phyloP scores from a whole-genome alignment of 495 filamentous ascomycete genomes.

The Friedmanniomyces endolithicus region DNA sequence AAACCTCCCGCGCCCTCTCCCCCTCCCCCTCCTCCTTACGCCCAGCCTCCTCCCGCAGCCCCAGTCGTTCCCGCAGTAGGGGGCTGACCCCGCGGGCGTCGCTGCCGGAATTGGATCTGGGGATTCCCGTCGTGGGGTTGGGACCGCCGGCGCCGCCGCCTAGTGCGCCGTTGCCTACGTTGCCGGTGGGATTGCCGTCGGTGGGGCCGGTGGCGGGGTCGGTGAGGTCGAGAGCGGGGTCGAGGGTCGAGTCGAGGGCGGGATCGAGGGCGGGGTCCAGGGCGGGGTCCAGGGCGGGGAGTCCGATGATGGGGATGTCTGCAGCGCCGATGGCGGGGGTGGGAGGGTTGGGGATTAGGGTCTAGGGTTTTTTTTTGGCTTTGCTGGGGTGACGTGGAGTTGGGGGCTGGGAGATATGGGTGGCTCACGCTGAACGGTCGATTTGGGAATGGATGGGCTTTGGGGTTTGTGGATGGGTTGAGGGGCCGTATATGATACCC shows the following conservation, averaged over 20 bases:
- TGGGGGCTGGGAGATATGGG: too few relatives aligned
- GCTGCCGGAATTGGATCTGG: slow-evolving; percentile 18
- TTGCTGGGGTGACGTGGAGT: too few relatives aligned
- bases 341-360: slow-evolving; percentile 1
- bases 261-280: neutral
- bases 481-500: too few relatives aligned
- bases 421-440: too few relatives aligned
- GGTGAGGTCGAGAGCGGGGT: too few relatives aligned
- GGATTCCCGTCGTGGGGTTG: slow-evolving; percentile 20
- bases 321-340: neutral
- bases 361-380: neutral
- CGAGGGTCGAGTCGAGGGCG: neutral
- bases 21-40: neutral
- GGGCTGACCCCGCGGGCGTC: slow-evolving; percentile 10
- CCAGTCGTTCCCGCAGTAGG: too few relatives aligned
- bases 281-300: neutral
- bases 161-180: slow-evolving; percentile 2
- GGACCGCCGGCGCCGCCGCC: slow-evolving; percentile 28
- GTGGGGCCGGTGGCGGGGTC: too few relatives aligned
- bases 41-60: too few relatives aligned
- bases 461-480: too few relatives aligned
- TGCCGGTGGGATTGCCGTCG: neutral
- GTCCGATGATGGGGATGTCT: neutral
- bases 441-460: too few relatives aligned
- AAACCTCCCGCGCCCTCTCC: neutral